Conservation (phyloP, 345 rosid genomes). For the Brassica nigra region DNA sequence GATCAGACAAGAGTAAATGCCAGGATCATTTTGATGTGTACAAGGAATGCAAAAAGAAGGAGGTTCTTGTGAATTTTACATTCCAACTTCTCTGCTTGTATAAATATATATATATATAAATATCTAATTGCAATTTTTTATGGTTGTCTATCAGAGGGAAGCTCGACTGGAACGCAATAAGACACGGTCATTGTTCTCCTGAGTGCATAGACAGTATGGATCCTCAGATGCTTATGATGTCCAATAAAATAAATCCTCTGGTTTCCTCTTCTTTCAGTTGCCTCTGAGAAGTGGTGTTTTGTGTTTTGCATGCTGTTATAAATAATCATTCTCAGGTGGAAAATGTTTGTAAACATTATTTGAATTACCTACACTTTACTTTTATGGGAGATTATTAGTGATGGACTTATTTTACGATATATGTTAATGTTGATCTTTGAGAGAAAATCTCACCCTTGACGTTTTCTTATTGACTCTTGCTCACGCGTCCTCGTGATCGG, state of each 20-base stretch:
- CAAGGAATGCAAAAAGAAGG: conserved; percentile 97
- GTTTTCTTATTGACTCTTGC: not conserved
- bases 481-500: not conserved
- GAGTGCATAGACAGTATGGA: conserved; percentile 26
- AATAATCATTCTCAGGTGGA: conserved; percentile 1
- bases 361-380: conserved; percentile 6
- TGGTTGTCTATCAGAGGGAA: conserved; percentile 64
- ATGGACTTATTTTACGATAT: not conserved
- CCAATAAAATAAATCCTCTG: not conserved
- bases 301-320: conserved; percentile 13
- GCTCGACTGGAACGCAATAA: conserved; percentile 90
- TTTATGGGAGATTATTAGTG: not conserved
- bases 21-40: conserved; percentile 90
- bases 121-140: not conserved
- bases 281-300: conserved; percentile 17
- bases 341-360: conserved; percentile 17
- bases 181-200: conserved; percentile 75
- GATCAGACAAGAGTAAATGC: conserved; percentile 86
- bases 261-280: conserved; percentile 10
- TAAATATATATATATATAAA: not conserved
- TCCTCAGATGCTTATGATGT: conserved; percentile 16
- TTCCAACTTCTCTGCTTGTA: conserved; percentile 2
- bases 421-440: not conserved
- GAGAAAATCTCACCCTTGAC: not conserved
- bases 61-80: conserved; percentile 46